Evolutionary conservation across 108 stramenopile species (phyloP).

Genomic region (Cyclotella atomus): DNA sequence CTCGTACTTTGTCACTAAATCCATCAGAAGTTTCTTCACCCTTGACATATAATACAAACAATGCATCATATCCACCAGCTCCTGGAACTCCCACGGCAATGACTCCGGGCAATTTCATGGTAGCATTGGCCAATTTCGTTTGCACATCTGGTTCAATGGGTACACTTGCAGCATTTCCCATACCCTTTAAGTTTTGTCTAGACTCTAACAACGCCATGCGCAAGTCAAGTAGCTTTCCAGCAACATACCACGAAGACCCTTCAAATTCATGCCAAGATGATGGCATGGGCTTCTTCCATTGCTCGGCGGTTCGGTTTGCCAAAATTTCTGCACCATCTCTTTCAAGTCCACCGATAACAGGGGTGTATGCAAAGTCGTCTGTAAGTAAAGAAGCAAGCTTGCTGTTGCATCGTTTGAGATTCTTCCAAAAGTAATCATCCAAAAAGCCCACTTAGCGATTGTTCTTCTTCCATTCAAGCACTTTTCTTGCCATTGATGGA

Average conservation of each 20-base stretch:
- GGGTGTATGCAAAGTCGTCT: conserved; percentile 32
- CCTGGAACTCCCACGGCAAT: conserved; percentile 93
- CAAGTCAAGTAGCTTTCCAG: conserved; percentile 39
- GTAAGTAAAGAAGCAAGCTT: conserved; percentile 57
- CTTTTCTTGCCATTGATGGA: conserved; percentile 92
- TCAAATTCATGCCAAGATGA: conserved; percentile 50
- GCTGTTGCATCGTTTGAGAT: conserved; percentile 66
- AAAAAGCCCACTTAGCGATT: conserved; percentile 45
- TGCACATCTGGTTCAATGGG: conserved; percentile 93
- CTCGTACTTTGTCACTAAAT: conserved; percentile 49
- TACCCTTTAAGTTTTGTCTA: conserved; percentile 65
- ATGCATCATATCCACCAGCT: conserved; percentile 95
- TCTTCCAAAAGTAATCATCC: conserved; percentile 76
- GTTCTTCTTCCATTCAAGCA: conserved; percentile 78
- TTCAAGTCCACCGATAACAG: conserved; percentile 25
- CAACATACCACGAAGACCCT: conserved; percentile 51
- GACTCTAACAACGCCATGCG: conserved; percentile 61
- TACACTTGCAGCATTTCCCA: conserved; percentile 88
- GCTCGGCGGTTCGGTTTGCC: conserved; percentile 44
- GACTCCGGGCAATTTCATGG: conserved; percentile 87
- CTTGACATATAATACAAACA: conserved; percentile 84
- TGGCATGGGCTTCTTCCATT: conserved; percentile 53
- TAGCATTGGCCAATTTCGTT: conserved; percentile 85
- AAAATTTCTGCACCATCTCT: conserved; percentile 54
- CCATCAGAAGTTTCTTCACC: conserved; percentile 41